phyloP scores from a whole-genome alignment of 306 rosid genomes.

The Vigna trinervia region DNA sequence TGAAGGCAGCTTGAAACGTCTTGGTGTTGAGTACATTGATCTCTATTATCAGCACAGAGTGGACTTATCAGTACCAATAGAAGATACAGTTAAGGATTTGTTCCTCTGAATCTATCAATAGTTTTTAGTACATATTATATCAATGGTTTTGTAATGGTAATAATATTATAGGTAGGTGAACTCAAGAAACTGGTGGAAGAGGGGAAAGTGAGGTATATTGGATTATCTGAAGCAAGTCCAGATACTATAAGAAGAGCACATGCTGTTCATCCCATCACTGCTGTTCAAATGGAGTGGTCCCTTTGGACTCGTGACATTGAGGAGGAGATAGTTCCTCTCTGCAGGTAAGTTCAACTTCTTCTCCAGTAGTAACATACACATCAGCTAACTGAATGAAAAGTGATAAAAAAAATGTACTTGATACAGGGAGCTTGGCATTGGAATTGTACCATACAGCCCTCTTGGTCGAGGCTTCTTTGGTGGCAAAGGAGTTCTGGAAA shows the following conservation, averaged over 20 bases:
- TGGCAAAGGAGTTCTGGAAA: conserved; percentile 71
- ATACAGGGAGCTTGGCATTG: conserved; percentile 71
- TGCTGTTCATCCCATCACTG: conserved; percentile 31
- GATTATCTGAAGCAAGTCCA: conserved; percentile 78
- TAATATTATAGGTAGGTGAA: conserved; percentile 61
- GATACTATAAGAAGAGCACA: conserved; percentile 53
- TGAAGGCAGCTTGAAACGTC: conserved; percentile 85
- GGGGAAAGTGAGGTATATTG: conserved; percentile 76
- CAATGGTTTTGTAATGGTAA: no score
- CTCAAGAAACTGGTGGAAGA: conserved; percentile 83
- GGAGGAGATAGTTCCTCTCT: conserved; percentile 15
- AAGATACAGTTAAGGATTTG: conserved; percentile 63
- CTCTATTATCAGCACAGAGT: conserved; percentile 81
- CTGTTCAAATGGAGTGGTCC: conserved; percentile 26
- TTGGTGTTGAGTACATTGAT: conserved; percentile 70
- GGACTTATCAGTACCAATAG: conserved; percentile 63
- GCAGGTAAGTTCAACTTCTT: conserved; percentile 38
- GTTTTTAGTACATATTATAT: no score
- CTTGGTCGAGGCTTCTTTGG: conserved; percentile 85
- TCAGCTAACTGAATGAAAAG: no score
- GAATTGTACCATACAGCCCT: conserved; percentile 82
- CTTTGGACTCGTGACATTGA: conserved; percentile 32
- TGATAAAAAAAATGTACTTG: background rate
- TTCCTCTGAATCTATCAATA: background rate
- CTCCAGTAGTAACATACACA: background rate